A percentile compares a stretch with the other conserved stretches of the same genome.
Evolutionary conservation across 495 filamentous ascomycete species (phyloP).

Genomic region (Darksidea phi): DNA sequence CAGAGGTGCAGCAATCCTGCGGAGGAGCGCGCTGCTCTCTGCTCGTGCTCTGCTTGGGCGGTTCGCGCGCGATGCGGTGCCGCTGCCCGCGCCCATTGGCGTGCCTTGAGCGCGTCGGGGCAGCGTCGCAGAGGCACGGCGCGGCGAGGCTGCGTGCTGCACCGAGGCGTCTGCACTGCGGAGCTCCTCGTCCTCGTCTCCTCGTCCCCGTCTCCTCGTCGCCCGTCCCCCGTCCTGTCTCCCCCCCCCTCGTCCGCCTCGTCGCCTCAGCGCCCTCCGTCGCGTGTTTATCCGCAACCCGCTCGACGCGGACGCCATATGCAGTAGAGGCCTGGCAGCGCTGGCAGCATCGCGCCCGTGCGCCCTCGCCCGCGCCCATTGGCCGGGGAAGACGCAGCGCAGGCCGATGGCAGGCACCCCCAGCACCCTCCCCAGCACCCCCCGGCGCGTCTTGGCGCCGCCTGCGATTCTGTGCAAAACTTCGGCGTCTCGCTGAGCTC

Average conservation of each 20-base stretch:
- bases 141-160: too few relatives aligned
- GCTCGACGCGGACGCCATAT: not conserved
- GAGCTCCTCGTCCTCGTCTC: too few relatives aligned
- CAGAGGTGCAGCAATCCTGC: too few relatives aligned
- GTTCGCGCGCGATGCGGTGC: not conserved
- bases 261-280: not conserved
- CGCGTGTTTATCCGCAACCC: too few relatives aligned
- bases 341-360: conserved; percentile 12
- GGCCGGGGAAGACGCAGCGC: conserved; percentile 10
- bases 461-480: not conserved
- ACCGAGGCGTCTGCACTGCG: too few relatives aligned
- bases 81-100: not conserved
- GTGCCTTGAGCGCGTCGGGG: not conserved
- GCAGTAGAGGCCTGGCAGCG: not conserved
- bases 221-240: not conserved
- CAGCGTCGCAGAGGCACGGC: not conserved
- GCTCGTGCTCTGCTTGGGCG: not conserved
- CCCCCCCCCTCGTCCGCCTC: not conserved
- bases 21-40: not conserved
- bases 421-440: not conserved
- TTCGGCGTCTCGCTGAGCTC: not conserved
- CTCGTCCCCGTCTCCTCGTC: not conserved
- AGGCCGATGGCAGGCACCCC: not conserved
- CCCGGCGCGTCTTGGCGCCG: not conserved
- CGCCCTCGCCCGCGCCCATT: not conserved